Evolutionary conservation across 345 rosid genomes (phyloP), one percentile per base, ranked within the genome.

Genomic region (Crucihimalaya himalaica): DNA sequence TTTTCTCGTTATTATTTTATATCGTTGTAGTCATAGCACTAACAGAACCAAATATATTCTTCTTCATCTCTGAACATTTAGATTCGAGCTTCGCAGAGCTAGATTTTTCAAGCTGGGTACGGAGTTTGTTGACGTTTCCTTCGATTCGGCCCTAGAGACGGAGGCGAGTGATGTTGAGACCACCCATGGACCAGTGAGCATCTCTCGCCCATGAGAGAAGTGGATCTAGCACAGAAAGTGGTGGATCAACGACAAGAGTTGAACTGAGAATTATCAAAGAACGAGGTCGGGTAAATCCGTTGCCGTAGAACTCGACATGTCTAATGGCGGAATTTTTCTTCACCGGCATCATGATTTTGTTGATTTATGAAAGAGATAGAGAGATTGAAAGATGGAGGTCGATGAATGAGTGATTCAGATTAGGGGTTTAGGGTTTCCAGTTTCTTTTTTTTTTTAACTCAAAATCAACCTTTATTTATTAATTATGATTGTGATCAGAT

Each of bases 141-240:
- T 94, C 98, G 48, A 94, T 94, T 5, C 92, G 86, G 31, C 98
- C 97, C 19, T 91, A 96, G 68, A 86, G 87, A 61, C 96, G 97
- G 73, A 94, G 88, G 45, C 96, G 98, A 51, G 79, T 72, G 86
- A 88, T 86, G 77, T 76, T 89, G 52, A 86, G 89, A 32, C 98
- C 98, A 13, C 98, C 98, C 98, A 94, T 94, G 54, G 97, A 87
- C 98, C 98, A 94, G 84, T 94, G 98, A 8, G 98, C 98, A 46
- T 91, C 98, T 29, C 65, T 45, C 1, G 98, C 98, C 98, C 98
- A 94, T 0, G 96, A 78, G 9, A 89, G 91, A 3, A 94, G 78
- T 8, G 98, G 92, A 57, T 89, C 98, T 32, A 83, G 80, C 37
- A 91, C 90, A 2, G 92, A 50, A 1, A 68, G 62, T 0, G 98